Conservation (phyloP, 805 yeast species). For the Lachancea quebecensis region DNA sequence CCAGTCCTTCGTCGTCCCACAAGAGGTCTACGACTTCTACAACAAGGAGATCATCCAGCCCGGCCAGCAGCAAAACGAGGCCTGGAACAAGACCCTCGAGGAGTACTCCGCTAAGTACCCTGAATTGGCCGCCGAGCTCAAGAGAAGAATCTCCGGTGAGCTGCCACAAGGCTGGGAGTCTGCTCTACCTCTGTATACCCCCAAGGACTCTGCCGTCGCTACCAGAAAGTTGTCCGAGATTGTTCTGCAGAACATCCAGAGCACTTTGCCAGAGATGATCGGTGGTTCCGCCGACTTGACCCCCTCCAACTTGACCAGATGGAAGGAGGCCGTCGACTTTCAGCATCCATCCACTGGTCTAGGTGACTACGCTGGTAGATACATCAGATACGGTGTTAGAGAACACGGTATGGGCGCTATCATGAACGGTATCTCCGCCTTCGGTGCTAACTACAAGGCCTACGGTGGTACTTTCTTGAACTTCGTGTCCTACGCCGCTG, state of each 20-base stretch:
- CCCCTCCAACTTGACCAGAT: conserved; percentile 91
- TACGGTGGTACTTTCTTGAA: conserved; percentile 98
- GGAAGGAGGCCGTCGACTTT: conserved; percentile 80
- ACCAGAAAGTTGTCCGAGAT: conserved; percentile 90
- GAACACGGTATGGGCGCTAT: conserved; percentile 99
- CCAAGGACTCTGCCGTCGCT: conserved; percentile 78
- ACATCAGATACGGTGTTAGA: conserved; percentile 96
- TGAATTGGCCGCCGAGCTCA: conserved; percentile 66
- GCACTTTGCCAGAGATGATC: conserved; percentile 73
- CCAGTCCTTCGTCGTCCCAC: conserved; percentile 69
- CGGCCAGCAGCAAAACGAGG: conserved; percentile 61
- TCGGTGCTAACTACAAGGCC: conserved; percentile 73
- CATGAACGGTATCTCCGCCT: conserved; percentile 94
- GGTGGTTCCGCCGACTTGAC: conserved; percentile 99
- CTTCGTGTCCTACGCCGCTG: conserved; percentile 79
- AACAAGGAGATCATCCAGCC: conserved; percentile 44
- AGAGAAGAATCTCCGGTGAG: conserved; percentile 69
- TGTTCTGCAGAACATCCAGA: conserved; percentile 56
- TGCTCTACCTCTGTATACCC: conserved; percentile 69
- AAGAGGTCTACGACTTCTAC: conserved; percentile 73
- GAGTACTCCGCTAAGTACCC: conserved; percentile 67
- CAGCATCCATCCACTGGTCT: conserved; percentile 75
- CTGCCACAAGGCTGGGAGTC: conserved; percentile 81
- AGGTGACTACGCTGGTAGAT: conserved; percentile 88
- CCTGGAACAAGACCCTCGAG: conserved; percentile 65